phyloP scores from a whole-genome alignment of 2,329 filamentous ascomycete genomes.

The Xylariales sp. region DNA sequence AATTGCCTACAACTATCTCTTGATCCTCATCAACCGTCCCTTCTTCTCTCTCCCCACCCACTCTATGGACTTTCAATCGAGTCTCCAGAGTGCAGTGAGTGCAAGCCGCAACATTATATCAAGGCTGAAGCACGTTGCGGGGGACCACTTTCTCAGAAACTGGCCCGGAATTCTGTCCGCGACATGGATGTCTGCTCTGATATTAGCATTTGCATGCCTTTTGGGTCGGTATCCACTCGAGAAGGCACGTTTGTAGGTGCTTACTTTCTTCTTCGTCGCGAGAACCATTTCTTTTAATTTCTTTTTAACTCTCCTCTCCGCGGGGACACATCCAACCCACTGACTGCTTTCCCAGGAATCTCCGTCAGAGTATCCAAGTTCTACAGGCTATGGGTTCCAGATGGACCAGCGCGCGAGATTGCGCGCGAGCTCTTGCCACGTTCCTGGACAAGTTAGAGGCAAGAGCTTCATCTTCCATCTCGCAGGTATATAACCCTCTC shows the following conservation, averaged over 20 bases:
- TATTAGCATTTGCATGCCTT: constrained; percentile 7
- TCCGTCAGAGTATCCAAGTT: constrained; percentile 3
- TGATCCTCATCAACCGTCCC: constrained; percentile 9
- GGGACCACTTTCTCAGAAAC: constrained; percentile 2
- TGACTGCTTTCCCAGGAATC: no score
- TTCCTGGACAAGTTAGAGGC: constrained; percentile 1
- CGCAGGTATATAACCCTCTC: no score
- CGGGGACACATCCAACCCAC: no score
- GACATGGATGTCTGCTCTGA: constrained; percentile 8
- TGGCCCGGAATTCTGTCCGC: constrained; percentile 8
- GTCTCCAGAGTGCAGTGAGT: constrained; percentile 7
- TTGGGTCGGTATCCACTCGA: constrained; percentile 6
- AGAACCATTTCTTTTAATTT: neutral
- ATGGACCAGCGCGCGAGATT: constrained; percentile 7
- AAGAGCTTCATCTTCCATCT: neutral
- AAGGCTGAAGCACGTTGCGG: neutral
- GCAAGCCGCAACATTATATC: constrained; percentile 5
- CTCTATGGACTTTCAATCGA: constrained; percentile 7
- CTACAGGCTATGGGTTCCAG: constrained; percentile 4
- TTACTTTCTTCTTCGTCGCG: neutral
- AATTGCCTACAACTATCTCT: constrained; percentile 6
- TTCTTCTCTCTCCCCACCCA: constrained; percentile 7
- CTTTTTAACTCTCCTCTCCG: no score
- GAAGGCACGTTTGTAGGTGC: constrained; percentile 5
- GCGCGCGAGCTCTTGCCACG: constrained; percentile 4